Base-by-base conservation (phyloP, 352 stramenopile species). In the Globisporangium echinulatum region DNA sequence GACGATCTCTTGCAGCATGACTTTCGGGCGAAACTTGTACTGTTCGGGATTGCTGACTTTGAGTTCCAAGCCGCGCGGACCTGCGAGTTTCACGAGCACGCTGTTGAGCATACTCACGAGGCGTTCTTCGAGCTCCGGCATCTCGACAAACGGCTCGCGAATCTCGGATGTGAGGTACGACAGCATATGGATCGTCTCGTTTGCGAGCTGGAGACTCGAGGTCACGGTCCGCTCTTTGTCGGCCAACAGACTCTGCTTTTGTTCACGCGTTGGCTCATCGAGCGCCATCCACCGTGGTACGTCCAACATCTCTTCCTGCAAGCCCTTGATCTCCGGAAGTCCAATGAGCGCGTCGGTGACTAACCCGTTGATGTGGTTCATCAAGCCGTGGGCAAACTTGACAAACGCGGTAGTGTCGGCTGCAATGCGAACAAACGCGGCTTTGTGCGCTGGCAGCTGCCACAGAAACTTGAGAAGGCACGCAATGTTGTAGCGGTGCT, bases 291-390 rank as follows among this genome's bases (percentile, higher is more conserved):
- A 94, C 11, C 72, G 76, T 3, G 78, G 55, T 5, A 89, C 72
- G 43, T 94, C 74, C 61, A 90, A 74, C 78, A 90, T 98, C 69
- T 98, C 80, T 48, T 97, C 74, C 66, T 99, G 95, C 7, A 97
- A 67, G 39, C 78, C 63, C 58, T 97, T 94, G 69, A 99, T 98
- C 63, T 98, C 91, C 0, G 92, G 92, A 36, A 99, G 63, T 33
- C 96, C 97, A 54, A 98, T 96, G 63, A 99, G 94, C 6, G 97
- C 96, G 70, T 88, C 91, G 0, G 92, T 97, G 40, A 99, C 96
- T 39, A 99, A 71, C 42, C 88, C 82, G 68, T 99, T 99, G 61
- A 98, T 99, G 72, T 99, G 96, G 73, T 99, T 99, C 70, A 99
- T 97, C 61, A 99, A 88, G 14, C 97, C 97, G 66, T 99, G 98